A percentile compares a stretch with the other conserved stretches of the same genome.
Evolutionary conservation across 225 moss, liverwort and hornwort species (phyloP).

Genomic region (Asterella californica): DNA sequence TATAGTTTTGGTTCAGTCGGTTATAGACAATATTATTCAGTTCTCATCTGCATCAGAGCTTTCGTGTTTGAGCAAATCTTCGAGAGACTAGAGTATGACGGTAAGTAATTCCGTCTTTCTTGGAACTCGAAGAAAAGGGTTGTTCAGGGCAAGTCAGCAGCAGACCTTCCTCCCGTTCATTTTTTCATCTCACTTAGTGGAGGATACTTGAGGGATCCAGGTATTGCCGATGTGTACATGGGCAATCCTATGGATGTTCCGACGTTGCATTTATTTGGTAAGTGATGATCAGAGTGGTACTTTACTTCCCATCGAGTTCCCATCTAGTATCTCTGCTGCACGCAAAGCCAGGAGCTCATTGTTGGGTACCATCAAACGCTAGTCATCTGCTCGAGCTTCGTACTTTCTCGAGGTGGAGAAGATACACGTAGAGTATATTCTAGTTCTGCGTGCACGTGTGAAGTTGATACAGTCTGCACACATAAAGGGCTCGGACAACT

Average conservation of each 20-base stretch:
- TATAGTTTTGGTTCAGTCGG: not conserved
- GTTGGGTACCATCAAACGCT: no score
- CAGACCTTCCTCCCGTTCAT: constrained; percentile 51
- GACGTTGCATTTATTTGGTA: constrained; percentile 62
- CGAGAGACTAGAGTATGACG: not conserved
- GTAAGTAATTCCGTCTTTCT: not conserved
- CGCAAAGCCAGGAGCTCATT: no score
- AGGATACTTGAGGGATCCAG: constrained; percentile 54
- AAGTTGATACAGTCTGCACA: no score
- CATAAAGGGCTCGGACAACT: no score
- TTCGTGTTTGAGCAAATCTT: no score
- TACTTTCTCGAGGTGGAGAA: no score
- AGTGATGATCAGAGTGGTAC: not conserved
- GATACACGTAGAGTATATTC: no score
- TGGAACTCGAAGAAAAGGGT: constrained; percentile 23
- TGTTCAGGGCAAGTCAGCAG: constrained; percentile 30
- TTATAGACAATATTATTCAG: not conserved
- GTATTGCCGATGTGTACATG: constrained; percentile 46
- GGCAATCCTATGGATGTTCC: constrained; percentile 53
- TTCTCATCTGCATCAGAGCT: no score
- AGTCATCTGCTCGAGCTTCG: no score
- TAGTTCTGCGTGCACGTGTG: no score
- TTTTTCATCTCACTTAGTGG: constrained; percentile 60
- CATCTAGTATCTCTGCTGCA: not conserved
- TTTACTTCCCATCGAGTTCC: no score